Base-by-base conservation (phyloP, 176 grass and related monocot species). In the Triticum dicoccoides region DNA sequence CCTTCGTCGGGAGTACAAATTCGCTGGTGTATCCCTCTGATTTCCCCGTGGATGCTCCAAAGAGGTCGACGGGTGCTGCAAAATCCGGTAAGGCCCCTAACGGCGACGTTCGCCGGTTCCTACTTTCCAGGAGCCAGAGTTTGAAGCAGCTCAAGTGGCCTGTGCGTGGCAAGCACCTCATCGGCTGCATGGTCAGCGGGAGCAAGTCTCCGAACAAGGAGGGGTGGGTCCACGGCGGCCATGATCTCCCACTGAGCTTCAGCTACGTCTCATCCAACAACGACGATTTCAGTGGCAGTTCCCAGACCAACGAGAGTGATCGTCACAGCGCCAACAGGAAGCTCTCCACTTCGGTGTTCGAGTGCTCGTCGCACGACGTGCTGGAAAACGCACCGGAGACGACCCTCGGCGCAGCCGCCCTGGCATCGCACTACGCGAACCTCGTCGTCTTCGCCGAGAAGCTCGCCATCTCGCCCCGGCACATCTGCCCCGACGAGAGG, bases 361-460 rank as follows among this genome's bases (percentile, higher is more conserved):
- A 70, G 41, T 51, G 78, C 7, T 68, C 76, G 8, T 65, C 61
- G 0, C 73, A 59, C 76, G 49, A 61, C 37, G 51, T 27, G 63
- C 47, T 87, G 18, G 30, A 23, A 6, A 88, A 44, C 62, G 77
- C 87, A 7, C 93, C 91, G 0, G 85, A 21, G 38, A 49, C 73
- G 37, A 89, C 91, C 3, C 87, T 98, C 10, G 87, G 93, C 9
- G 89, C 70, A 9, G 93, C 89, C 0, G 95, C 78, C 3, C 66
- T 98, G 66, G 91, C 95, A 0, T 49, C 83, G 52, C 95, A 92
- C 69, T 98, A 93, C 61, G 91, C 95, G 2, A 90, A 92, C 65
- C 82, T 98, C 41, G 88, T 95, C 54, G 84, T 95, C 69, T 29
- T 88, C 69, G 80, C 91, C 69, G 91, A 95, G 83, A 90, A 73